Percentiles rank a stretch among this genome's conserved stretches.
Evolutionary conservation across 306 rosid species (phyloP).

Genomic region (Benincasa hispida): DNA sequence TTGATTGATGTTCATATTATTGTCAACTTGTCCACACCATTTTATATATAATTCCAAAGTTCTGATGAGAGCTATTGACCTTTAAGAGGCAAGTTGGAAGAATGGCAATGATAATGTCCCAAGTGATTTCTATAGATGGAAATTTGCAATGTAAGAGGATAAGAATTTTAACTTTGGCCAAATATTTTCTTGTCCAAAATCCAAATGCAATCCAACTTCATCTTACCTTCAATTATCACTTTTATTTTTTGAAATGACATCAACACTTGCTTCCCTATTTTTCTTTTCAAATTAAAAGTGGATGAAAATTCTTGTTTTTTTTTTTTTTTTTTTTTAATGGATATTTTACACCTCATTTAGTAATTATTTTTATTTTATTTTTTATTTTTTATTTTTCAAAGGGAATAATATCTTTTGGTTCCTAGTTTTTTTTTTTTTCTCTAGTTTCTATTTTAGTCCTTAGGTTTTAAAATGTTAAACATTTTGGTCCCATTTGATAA

Average conservation of each 20-base stretch:
- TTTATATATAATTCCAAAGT: neutral
- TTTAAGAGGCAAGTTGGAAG: conserved; percentile 1
- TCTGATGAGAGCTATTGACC: neutral
- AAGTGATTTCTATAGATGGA: neutral
- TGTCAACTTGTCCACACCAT: neutral
- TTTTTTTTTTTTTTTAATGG: too few relatives aligned
- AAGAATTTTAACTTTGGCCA: neutral
- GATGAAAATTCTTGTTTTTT: too few relatives aligned
- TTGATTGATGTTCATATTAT: neutral
- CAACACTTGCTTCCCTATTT: neutral
- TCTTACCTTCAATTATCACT: neutral
- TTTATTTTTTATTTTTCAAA: too few relatives aligned
- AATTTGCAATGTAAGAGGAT: neutral
- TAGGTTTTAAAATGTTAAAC: too few relatives aligned
- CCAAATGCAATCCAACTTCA: neutral
- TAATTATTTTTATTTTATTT: too few relatives aligned
- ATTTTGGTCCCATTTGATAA: too few relatives aligned
- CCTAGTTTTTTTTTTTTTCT: too few relatives aligned
- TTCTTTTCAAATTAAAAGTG: too few relatives aligned
- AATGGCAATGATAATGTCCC: neutral
- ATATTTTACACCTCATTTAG: too few relatives aligned
- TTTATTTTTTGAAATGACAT: neutral
- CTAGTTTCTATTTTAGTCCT: too few relatives aligned
- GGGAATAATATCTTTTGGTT: too few relatives aligned
- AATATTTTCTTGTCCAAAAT: neutral